phyloP scores from a whole-genome alignment of 192 early-diverging fungal species.

The Coemansia sp. region DNA sequence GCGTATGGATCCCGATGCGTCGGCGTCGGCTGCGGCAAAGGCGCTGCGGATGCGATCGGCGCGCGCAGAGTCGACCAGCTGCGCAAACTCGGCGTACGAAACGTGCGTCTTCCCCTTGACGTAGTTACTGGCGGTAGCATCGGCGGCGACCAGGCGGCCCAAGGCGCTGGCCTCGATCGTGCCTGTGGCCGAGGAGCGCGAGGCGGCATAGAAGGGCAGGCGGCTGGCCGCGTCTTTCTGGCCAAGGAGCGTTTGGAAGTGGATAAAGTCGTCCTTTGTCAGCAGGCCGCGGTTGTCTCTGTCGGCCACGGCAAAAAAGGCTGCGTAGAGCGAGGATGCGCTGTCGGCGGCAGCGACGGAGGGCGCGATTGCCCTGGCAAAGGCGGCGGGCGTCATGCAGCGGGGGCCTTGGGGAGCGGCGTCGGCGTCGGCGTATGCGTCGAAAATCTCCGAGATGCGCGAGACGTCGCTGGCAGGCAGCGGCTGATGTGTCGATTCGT shows the following conservation, averaged over 20 bases:
- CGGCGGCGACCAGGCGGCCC: conserved; percentile 16
- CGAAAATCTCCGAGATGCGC: conserved; percentile 44
- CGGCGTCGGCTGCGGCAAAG: conserved; percentile 26
- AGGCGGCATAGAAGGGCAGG: conserved; percentile 50
- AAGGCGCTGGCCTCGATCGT: conserved; percentile 15
- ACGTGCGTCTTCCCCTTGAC: conserved; percentile 23
- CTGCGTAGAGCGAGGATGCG: conserved; percentile 18
- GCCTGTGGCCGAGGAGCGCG: conserved; percentile 8
- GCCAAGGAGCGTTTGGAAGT: conserved; percentile 53
- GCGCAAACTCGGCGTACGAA: conserved; percentile 37
- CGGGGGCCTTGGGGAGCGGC: conserved; percentile 23
- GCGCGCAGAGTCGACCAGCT: conserved; percentile 39
- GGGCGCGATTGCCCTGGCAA: conserved; percentile 40
- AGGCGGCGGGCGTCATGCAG: conserved; percentile 50
- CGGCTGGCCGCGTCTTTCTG: conserved; percentile 55
- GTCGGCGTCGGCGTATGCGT: conserved; percentile 36
- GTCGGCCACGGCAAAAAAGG: conserved; percentile 57
- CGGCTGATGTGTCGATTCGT: conserved; percentile 3
- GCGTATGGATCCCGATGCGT: conserved; percentile 32
- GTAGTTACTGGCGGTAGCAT: conserved; percentile 23
- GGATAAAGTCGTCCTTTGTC: conserved; percentile 53
- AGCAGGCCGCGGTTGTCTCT: conserved; percentile 34
- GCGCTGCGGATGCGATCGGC: conserved; percentile 40
- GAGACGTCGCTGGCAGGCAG: conserved; percentile 34
- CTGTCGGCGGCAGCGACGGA: conserved; percentile 5